These are phyloP conservation scores for Stentor coeruleus DNA, from an alignment of 73 alveolate species.

Conservation along the genomic window DNA sequence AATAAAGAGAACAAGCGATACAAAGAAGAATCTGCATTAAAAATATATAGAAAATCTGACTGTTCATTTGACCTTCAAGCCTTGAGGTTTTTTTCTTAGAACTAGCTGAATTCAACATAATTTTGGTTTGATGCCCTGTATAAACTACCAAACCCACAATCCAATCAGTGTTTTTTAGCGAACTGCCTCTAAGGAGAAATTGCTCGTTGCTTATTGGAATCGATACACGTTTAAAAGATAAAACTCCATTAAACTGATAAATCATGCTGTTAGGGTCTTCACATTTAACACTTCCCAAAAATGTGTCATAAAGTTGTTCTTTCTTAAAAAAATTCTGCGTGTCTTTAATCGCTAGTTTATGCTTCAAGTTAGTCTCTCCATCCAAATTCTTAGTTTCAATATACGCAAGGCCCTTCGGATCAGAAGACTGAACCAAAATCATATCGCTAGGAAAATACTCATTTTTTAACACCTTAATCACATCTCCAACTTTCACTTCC, in stretches of 20 bases:
- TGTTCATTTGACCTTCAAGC: slow-evolving; percentile 79
- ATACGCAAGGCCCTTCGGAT: slow-evolving; percentile 63
- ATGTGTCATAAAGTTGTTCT: not conserved
- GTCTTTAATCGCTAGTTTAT: slow-evolving; percentile 62
- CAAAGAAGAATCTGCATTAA: slow-evolving; percentile 37
- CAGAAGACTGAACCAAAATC: slow-evolving; percentile 59
- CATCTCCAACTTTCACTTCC: slow-evolving; percentile 26
- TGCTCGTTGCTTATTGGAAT: slow-evolving; percentile 66
- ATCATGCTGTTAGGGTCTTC: slow-evolving; percentile 66
- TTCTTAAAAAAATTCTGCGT: slow-evolving; percentile 37
- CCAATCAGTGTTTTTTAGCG: slow-evolving; percentile 91
- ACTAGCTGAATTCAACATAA: slow-evolving; percentile 84
- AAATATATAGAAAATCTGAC: slow-evolving; percentile 38
- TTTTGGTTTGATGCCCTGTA: slow-evolving; percentile 93
- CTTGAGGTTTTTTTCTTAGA: slow-evolving; percentile 67
- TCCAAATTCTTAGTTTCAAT: slow-evolving; percentile 96
- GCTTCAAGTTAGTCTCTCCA: slow-evolving; percentile 98
- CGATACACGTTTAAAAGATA: slow-evolving; percentile 36
- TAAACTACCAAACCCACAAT: slow-evolving; percentile 79
- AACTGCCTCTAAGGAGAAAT: slow-evolving; percentile 87
- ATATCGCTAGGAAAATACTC: slow-evolving; percentile 85
- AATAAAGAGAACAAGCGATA: slow-evolving; percentile 37
- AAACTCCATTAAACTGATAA: slow-evolving; percentile 60
- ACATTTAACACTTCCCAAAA: slow-evolving; percentile 6
- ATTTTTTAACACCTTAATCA: not conserved